These are phyloP conservation scores for Bipolaris gigantea DNA, from an alignment of 2,329 filamentous ascomycete genomes.

Conservation along the genomic window DNA sequence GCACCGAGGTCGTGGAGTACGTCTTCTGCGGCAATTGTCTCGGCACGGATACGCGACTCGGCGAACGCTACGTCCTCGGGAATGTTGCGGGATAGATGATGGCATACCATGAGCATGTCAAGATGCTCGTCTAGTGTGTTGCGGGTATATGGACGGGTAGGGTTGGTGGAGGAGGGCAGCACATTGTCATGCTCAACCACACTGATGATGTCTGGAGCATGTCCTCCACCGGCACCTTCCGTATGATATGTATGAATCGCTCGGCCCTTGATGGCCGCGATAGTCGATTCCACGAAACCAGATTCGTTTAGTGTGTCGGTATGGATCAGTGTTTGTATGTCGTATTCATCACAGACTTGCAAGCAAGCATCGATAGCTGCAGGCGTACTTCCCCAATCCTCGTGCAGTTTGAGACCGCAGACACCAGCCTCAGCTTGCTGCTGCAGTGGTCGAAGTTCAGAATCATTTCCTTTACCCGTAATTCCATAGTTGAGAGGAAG, in stretches of 20 bases:
- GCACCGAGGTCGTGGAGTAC: constrained; percentile 92
- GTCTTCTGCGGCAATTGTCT: constrained; percentile 96
- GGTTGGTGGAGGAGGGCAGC: constrained; percentile 87
- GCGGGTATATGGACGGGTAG: constrained; percentile 83
- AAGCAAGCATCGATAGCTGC: constrained; percentile 85
- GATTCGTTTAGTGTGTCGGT: constrained; percentile 96
- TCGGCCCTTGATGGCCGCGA: constrained; percentile 80
- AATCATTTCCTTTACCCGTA: constrained; percentile 92
- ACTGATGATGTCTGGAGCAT: constrained; percentile 93
- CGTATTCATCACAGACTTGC: constrained; percentile 81
- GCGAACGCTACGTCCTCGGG: constrained; percentile 95
- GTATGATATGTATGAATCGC: constrained; percentile 97
- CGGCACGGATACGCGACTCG: constrained; percentile 88
- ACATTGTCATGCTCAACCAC: constrained; percentile 90
- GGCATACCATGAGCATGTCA: constrained; percentile 98
- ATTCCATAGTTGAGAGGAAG: constrained; percentile 87
- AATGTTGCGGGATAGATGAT: constrained; percentile 89
- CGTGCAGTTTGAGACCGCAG: constrained; percentile 89
- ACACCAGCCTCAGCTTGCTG: constrained; percentile 83
- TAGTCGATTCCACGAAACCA: constrained; percentile 92
- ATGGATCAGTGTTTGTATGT: constrained; percentile 92
- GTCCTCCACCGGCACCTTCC: constrained; percentile 90
- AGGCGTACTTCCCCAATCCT: constrained; percentile 93
- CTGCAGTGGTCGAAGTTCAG: constrained; percentile 66
- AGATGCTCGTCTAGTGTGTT: constrained; percentile 96